Base-by-base conservation (phyloP, 129 eudicot species). In the Silybum marianum region DNA sequence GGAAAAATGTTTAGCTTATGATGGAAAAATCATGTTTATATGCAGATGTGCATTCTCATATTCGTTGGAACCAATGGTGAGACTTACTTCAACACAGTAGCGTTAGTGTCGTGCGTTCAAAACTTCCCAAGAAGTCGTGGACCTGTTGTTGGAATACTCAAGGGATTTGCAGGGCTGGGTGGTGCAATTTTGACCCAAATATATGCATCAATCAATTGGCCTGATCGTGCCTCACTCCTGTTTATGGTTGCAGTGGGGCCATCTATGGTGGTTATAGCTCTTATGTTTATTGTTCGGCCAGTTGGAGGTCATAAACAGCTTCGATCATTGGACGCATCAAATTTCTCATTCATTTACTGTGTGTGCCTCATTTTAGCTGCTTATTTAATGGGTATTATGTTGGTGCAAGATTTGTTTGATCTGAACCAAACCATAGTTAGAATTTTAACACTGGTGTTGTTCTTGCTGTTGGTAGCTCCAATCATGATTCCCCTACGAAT, bases 241-340 rank as follows among this genome's bases (percentile, higher is more conserved):
- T 91, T 91, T 80, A 94, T 94, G 98, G 89, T 94, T 76, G 98
- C 97, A 24, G 98, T 94, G 7, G 98, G 97, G 40, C 98, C 98
- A 18, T 21, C 94, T 0, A 88, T 91, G 93, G 97, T 91, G 66
- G 87, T 81, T 46, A 85, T 94, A 67, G 76, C 97, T 34, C 91
- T 94, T 9, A 94, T 94, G 98, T 94, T 94, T 86, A 84, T 94
- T 32, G 81, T 94, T 62, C 71, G 97, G 72, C 97, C 97, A 0
- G 98, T 94, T 9, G 90, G 93, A 71, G 98, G 98, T 69, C 98
- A 94, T 83, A 87, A 87, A 74, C 98, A 94, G 76, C 63, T 90
- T 44, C 82, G 98, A 10, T 36, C 87, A 10, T 85, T 93, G 1
- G 98, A 94, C 24, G 86, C 89, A 1, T 48, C 85, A 9, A 87